phyloP scores from a whole-genome alignment of 352 stramenopile species.

The Saprolegnia parasitica region DNA sequence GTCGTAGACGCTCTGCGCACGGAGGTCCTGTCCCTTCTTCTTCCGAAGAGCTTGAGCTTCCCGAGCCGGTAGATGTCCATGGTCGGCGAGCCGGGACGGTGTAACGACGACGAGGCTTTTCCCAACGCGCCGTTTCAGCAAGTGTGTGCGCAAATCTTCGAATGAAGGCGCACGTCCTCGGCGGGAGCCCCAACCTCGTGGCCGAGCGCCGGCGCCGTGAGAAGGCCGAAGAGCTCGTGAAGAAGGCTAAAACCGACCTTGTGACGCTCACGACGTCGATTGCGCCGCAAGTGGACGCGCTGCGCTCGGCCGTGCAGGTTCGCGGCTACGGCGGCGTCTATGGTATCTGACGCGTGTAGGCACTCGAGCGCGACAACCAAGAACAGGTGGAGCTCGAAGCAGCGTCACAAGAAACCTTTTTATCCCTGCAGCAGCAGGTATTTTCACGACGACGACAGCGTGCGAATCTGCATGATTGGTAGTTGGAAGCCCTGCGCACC shows the following conservation, averaged over 20 bases:
- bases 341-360: slow-evolving; percentile 29
- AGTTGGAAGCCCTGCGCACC: slow-evolving; percentile 39
- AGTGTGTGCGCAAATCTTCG: background rate
- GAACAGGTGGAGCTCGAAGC: slow-evolving; percentile 55
- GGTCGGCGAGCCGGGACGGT: background rate
- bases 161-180: slow-evolving; percentile 40
- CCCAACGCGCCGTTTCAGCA: background rate
- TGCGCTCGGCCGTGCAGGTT: slow-evolving; percentile 49
- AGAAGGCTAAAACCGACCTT: slow-evolving; percentile 38
- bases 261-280: slow-evolving; percentile 40
- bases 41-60: slow-evolving; percentile 28
- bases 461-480: background rate
- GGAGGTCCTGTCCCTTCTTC: slow-evolving; percentile 25
- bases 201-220: slow-evolving; percentile 55
- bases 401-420: slow-evolving; percentile 51
- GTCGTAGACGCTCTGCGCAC: slow-evolving; percentile 21
- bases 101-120: background rate
- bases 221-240: slow-evolving; percentile 42
- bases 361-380: slow-evolving; percentile 52
- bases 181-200: slow-evolving; percentile 61
- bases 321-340: background rate
- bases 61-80: slow-evolving; percentile 27
- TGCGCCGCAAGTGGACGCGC: slow-evolving; percentile 45
- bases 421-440: slow-evolving; percentile 45
- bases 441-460: background rate